Percentiles rank a stretch among this genome's conserved stretches.
Evolutionary conservation across 106 monocot species (phyloP).

Genomic region (Triglochin maritima): DNA sequence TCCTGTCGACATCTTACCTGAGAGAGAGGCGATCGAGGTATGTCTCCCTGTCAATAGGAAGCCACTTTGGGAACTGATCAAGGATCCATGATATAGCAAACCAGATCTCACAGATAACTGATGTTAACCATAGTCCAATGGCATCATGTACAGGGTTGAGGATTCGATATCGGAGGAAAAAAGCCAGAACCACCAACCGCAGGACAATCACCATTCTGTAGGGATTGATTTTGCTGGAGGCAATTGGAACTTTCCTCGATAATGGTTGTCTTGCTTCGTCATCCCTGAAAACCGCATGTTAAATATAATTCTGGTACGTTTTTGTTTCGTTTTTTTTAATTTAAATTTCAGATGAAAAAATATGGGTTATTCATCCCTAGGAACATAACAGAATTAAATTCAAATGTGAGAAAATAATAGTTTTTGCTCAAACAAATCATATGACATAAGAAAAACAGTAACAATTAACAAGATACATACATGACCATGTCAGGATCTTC

Average conservation of each 20-base stretch:
- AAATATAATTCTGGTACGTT: background rate
- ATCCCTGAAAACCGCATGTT: constrained; percentile 25
- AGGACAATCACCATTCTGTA: constrained; percentile 86
- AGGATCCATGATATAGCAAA: constrained; percentile 96
- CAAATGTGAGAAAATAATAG: no score
- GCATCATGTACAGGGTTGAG: constrained; percentile 81
- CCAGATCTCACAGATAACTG: constrained; percentile 91
- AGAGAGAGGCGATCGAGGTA: constrained; percentile 95
- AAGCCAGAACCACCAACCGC: constrained; percentile 66
- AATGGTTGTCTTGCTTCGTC: constrained; percentile 90
- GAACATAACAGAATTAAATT: no score
- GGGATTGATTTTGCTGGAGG: constrained; percentile 89
- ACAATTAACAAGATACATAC: constrained; percentile 19
- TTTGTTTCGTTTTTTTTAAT: no score
- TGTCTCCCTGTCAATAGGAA: constrained; percentile 84
- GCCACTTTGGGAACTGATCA: constrained; percentile 99
- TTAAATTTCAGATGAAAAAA: no score
- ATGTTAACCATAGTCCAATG: constrained; percentile 77
- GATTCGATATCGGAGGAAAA: constrained; percentile 81
- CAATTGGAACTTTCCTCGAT: constrained; percentile 81
- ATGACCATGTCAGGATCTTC: constrained; percentile 67
- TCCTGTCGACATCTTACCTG: constrained; percentile 23
- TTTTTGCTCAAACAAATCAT: no score
- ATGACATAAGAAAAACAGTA: no score
- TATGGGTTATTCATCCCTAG: no score